phyloP scores from a whole-genome alignment of 2,329 filamentous ascomycete species.

The Emydomyces testavorans region DNA sequence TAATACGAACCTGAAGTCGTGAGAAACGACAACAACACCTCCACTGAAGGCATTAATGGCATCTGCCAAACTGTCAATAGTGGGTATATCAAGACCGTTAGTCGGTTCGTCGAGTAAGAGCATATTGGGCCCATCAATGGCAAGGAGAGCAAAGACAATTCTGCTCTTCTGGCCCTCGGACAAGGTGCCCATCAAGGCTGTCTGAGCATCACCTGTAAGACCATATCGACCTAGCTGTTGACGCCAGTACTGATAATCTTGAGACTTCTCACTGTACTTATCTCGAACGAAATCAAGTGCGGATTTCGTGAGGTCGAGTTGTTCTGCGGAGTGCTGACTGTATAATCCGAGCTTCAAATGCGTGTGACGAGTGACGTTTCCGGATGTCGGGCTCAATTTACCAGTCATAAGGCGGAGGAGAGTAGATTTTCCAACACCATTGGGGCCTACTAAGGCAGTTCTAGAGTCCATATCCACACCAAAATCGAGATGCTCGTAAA shows the following conservation, averaged over 20 bases:
- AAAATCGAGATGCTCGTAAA: slow-evolving; percentile 93
- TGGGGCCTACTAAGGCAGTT: slow-evolving; percentile 94
- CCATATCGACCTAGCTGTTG: slow-evolving; percentile 94
- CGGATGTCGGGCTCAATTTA: slow-evolving; percentile 80
- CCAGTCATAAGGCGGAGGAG: slow-evolving; percentile 99
- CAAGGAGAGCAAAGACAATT: slow-evolving; percentile 93
- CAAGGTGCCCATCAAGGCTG: slow-evolving; percentile 91
- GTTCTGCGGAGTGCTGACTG: slow-evolving; percentile 96
- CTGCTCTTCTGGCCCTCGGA: slow-evolving; percentile 96
- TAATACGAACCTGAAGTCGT: slow-evolving; percentile 82
- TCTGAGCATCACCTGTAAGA: slow-evolving; percentile 84
- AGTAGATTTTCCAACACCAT: slow-evolving; percentile 98
- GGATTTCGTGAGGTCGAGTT: slow-evolving; percentile 96
- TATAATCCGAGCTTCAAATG: slow-evolving; percentile 98
- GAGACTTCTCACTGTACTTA: slow-evolving; percentile 77
- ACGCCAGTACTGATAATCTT: slow-evolving; percentile 99
- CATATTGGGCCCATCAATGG: slow-evolving; percentile 97
- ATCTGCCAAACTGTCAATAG: slow-evolving; percentile 92
- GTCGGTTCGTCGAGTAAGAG: slow-evolving; percentile 94
- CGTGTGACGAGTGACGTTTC: slow-evolving; percentile 79
- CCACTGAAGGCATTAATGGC: slow-evolving; percentile 94
- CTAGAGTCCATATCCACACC: slow-evolving; percentile 99
- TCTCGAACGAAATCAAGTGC: slow-evolving; percentile 95
- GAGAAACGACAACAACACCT: slow-evolving; percentile 93
- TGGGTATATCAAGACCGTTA: slow-evolving; percentile 98